Evolutionary conservation across 2,329 filamentous ascomycete species (phyloP).

Genomic region (Alternaria gaisen): DNA sequence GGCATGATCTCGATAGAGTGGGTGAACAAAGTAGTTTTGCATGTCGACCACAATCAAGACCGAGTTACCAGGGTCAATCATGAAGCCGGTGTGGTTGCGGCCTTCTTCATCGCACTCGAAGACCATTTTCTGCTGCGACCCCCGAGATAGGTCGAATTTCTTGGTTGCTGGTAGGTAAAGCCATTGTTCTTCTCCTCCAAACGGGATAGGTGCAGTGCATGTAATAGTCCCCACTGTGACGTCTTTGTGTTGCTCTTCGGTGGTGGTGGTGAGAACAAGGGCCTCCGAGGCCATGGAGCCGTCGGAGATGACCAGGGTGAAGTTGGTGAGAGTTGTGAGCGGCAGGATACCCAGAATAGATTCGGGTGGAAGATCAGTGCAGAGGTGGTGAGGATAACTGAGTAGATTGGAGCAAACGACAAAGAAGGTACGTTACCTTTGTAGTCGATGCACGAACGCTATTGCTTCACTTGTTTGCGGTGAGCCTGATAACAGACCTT

Average conservation of each 20-base stretch:
- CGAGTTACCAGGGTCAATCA: constrained; percentile 53
- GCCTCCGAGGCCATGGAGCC: constrained; percentile 28
- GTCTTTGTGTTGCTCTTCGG: constrained; percentile 26
- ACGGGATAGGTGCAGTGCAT: constrained; percentile 52
- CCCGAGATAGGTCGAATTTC: constrained; percentile 54
- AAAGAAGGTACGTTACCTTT: constrained; percentile 15
- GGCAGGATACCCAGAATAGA: not conserved
- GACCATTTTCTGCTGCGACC: constrained; percentile 47
- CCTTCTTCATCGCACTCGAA: constrained; percentile 54
- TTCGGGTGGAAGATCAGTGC: not conserved
- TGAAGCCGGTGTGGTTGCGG: constrained; percentile 50
- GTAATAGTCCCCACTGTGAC: constrained; percentile 42
- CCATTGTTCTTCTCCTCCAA: constrained; percentile 54
- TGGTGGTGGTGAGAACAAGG: constrained; percentile 21
- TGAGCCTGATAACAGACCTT: constrained; percentile 36
- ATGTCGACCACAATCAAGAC: constrained; percentile 55
- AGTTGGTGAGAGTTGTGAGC: constrained; percentile 2
- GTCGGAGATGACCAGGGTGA: not conserved
- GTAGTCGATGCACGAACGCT: constrained; percentile 15
- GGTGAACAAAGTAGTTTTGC: constrained; percentile 56
- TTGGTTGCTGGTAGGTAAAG: constrained; percentile 52
- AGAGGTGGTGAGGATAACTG: not conserved
- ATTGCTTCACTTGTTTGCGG: constrained; percentile 29
- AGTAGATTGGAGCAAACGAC: not conserved
- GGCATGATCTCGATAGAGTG: constrained; percentile 40